These are phyloP conservation scores for Albifimbria verrucaria DNA, from an alignment of 2,329 filamentous ascomycete genomes.

Conservation along the genomic window DNA sequence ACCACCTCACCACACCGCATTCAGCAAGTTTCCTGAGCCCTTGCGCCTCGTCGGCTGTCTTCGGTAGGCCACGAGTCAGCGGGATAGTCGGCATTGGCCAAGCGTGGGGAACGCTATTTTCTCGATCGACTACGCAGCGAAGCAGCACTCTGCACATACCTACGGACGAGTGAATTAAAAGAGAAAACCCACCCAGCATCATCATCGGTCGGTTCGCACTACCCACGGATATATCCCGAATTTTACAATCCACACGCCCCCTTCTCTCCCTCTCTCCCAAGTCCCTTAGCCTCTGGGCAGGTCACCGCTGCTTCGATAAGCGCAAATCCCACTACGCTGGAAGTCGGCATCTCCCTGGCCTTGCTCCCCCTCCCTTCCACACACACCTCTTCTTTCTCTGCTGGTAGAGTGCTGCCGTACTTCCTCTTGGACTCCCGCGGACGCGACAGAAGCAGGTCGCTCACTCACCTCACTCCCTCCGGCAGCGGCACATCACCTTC, in stretches of 20 bases:
- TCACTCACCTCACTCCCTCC: neutral
- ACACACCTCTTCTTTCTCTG: neutral
- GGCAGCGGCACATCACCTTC: neutral
- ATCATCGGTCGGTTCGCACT: slow-evolving; percentile 14
- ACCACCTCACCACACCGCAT: neutral
- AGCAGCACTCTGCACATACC: neutral
- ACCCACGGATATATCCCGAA: slow-evolving; percentile 31
- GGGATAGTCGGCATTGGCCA: neutral
- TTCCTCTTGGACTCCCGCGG: neutral
- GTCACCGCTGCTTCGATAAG: slow-evolving; percentile 25
- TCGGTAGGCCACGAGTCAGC: neutral
- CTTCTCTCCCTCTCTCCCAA: slow-evolving; percentile 8
- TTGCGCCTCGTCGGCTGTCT: neutral
- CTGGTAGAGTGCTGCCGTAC: neutral
- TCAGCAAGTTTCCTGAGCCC: neutral
- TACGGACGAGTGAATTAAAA: neutral
- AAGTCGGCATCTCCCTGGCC: neutral
- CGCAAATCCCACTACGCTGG: slow-evolving; percentile 21
- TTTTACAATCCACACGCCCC: slow-evolving; percentile 21
- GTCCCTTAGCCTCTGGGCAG: slow-evolving; percentile 6
- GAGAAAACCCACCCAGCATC: no score
- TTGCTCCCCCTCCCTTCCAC: neutral
- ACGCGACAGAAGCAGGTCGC: neutral
- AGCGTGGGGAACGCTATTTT: neutral
- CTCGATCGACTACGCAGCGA: neutral